A percentile compares a stretch with the other conserved stretches of the same genome.
Evolutionary conservation across 306 rosid genomes (phyloP).

Genomic region (Benincasa hispida): DNA sequence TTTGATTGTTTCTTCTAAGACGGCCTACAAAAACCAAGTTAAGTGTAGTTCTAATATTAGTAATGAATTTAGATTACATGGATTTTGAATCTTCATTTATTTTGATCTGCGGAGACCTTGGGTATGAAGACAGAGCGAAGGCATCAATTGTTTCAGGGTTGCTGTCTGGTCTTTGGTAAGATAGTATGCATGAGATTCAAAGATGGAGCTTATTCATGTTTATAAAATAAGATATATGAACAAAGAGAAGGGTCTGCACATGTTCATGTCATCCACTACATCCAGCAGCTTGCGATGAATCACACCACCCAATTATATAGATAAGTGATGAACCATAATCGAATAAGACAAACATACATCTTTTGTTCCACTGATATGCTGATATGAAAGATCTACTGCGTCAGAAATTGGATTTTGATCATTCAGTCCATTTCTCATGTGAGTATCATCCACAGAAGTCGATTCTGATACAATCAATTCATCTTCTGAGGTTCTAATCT

Average conservation of each 20-base stretch:
- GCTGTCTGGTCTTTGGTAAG: neutral
- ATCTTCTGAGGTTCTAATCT: constrained; percentile 6
- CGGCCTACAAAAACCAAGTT: constrained; percentile 17
- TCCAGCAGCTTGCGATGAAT: neutral
- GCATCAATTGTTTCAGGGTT: neutral
- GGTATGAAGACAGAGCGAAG: neutral
- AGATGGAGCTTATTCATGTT: neutral
- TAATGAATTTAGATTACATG: neutral
- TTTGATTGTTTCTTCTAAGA: constrained; percentile 27
- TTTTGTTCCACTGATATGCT: neutral
- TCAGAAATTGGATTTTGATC: constrained; percentile 7
- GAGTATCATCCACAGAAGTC: constrained; percentile 10
- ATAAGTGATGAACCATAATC: neutral
- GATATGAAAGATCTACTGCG: neutral
- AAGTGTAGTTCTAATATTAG: neutral
- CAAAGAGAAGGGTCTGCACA: neutral
- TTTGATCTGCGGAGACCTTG: neutral
- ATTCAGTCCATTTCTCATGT: neutral
- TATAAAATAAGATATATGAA: neutral
- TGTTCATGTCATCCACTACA: neutral
- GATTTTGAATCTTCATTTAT: neutral
- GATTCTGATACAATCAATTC: neutral
- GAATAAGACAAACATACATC: constrained; percentile 1
- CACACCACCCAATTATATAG: neutral
- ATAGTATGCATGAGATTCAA: neutral